phyloP scores from a whole-genome alignment of 352 stramenopile species.

The Phytophthora capsici region DNA sequence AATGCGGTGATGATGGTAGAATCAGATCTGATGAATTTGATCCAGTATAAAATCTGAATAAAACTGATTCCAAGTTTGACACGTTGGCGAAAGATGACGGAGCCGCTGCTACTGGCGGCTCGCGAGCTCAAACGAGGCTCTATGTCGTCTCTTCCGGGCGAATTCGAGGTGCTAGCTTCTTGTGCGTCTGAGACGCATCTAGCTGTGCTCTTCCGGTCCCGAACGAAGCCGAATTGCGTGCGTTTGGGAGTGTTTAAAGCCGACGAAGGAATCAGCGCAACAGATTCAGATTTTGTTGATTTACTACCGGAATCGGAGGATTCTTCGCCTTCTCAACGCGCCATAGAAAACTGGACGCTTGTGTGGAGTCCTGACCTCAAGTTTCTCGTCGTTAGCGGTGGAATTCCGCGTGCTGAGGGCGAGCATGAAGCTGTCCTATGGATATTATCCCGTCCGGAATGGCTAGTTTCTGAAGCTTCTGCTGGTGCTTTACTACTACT shows the following conservation, averaged over 20 bases:
- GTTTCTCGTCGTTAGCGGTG: constrained; percentile 56
- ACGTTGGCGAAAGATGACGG: constrained; percentile 31
- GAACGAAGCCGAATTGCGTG: constrained; percentile 27
- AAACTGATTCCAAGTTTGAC: constrained; percentile 21
- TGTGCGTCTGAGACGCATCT: constrained; percentile 31
- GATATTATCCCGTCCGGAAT: constrained; percentile 50
- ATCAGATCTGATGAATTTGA: constrained; percentile 6
- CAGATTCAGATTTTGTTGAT: constrained; percentile 26
- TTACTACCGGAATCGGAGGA: constrained; percentile 15
- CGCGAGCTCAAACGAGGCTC: constrained; percentile 38
- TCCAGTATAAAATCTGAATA: not conserved
- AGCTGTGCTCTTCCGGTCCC: constrained; percentile 44
- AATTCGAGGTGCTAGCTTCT: constrained; percentile 19
- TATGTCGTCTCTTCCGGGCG: not conserved
- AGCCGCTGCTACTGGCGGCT: constrained; percentile 46
- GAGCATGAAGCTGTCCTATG: constrained; percentile 42
- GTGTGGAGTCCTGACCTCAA: constrained; percentile 64
- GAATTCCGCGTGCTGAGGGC: constrained; percentile 20
- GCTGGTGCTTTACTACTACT: constrained; percentile 32
- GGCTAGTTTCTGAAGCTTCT: constrained; percentile 30
- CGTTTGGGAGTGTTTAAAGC: constrained; percentile 46
- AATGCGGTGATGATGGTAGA: constrained; percentile 7
- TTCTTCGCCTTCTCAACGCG: not conserved
- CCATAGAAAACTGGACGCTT: constrained; percentile 33
- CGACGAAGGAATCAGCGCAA: not conserved